A percentile compares a stretch with the other conserved stretches of the same genome.
Evolutionary conservation across 73 alveolate genomes (phyloP).

Genomic region (Stentor coeruleus): DNA sequence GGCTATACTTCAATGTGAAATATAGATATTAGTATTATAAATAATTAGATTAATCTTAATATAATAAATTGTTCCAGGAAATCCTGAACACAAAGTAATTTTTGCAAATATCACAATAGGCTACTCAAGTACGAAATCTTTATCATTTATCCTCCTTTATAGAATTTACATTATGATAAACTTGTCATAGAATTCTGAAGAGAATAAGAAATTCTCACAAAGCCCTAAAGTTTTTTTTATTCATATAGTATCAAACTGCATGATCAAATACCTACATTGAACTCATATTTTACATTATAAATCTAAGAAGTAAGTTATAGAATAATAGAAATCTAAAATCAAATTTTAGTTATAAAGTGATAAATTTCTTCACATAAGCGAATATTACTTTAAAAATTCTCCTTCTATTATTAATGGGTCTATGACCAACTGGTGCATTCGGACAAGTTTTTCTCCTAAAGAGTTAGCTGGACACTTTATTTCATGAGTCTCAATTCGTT

Average conservation of each 20-base stretch:
- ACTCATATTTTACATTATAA: neutral
- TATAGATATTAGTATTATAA: neutral
- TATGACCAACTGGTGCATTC: neutral
- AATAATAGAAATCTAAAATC: no score
- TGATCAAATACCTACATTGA: constrained; percentile 2
- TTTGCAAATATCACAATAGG: neutral
- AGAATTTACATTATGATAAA: constrained; percentile 7
- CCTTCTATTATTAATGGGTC: neutral
- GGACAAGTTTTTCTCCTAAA: neutral
- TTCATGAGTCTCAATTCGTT: neutral
- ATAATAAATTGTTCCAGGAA: neutral
- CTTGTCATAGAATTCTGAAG: constrained; percentile 25
- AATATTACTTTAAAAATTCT: neutral
- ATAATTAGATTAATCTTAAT: neutral
- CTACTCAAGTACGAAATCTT: neutral
- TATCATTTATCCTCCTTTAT: neutral
- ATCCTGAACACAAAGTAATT: neutral
- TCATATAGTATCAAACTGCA: neutral
- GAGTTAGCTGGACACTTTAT: neutral
- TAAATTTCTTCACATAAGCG: no score
- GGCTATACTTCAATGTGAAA: no score
- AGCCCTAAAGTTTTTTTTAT: neutral
- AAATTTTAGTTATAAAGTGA: no score
- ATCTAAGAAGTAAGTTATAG: neutral
- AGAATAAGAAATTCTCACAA: constrained; percentile 17